Percentiles rank a stretch among this genome's conserved stretches.
Conservation (phyloP, 1,284 basidiomycete genomes). For the Leccinum glutinopallens region DNA sequence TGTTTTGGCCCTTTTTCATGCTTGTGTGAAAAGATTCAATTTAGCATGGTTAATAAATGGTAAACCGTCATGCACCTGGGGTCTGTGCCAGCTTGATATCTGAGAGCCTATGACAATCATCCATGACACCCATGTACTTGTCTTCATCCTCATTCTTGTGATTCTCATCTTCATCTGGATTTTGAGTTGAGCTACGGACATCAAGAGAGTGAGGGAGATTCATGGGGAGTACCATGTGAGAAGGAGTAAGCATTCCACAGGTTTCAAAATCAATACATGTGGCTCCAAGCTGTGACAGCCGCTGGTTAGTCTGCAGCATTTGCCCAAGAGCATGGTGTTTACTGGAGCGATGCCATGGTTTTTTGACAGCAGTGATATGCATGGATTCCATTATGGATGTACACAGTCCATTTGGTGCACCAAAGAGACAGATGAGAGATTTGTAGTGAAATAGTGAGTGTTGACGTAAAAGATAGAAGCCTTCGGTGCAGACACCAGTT, state of each 20-base stretch:
- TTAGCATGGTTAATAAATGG: not conserved
- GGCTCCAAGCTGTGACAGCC: not conserved
- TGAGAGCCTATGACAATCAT: not conserved
- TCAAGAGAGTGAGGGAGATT: not conserved
- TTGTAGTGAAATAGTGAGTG: not conserved
- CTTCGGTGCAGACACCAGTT: not conserved
- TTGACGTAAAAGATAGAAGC: not conserved
- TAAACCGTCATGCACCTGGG: not conserved
- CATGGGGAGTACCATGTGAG: not conserved
- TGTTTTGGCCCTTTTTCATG: not conserved
- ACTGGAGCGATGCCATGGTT: not conserved
- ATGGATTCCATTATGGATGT: not conserved
- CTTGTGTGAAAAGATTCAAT: not conserved
- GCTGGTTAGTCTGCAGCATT: slow-evolving; percentile 1
- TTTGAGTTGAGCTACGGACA: not conserved
- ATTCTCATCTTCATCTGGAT: not conserved
- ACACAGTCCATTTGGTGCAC: not conserved
- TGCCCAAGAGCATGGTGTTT: not conserved
- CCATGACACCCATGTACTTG: not conserved
- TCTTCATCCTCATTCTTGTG: not conserved
- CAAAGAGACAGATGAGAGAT: not conserved
- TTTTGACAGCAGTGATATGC: slow-evolving; percentile 5
- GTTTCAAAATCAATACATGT: slow-evolving; percentile 1
- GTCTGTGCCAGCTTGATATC: not conserved
- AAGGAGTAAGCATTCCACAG: not conserved